Evolutionary conservation across 345 rosid genomes (phyloP).

Genomic region (Hypericum androsaemum): DNA sequence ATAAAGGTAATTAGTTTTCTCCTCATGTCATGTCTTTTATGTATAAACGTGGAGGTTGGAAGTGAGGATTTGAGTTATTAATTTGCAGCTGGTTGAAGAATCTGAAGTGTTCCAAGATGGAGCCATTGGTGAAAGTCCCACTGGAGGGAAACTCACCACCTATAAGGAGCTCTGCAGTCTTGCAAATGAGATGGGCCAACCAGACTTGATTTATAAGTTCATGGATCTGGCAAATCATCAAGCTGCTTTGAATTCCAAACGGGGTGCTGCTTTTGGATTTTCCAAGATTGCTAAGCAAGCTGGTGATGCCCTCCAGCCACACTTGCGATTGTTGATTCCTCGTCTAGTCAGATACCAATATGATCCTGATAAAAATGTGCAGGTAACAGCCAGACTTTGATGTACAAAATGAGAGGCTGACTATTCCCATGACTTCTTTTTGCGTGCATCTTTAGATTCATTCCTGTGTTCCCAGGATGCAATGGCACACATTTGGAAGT

Average conservation of each 20-base stretch:
- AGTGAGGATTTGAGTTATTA: conserved; percentile 10
- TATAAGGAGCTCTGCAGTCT: conserved; percentile 91
- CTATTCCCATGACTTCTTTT: no score
- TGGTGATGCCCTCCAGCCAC: conserved; percentile 94
- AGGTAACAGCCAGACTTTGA: conserved; percentile 36
- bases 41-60: conserved; percentile 4
- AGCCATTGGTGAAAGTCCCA: conserved; percentile 64
- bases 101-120: conserved; percentile 95
- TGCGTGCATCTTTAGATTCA: no score
- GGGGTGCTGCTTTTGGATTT: conserved; percentile 99
- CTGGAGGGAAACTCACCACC: conserved; percentile 89
- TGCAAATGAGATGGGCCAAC: conserved; percentile 99
- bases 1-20: conserved; percentile 52
- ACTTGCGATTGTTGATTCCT: conserved; percentile 66
- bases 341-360: conserved; percentile 88
- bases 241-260: conserved; percentile 73
- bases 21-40: conserved; percentile 13
- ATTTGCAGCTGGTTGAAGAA: conserved; percentile 69
- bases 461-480: conserved; percentile 47
- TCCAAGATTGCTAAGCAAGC: conserved; percentile 97
- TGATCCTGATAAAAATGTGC: conserved; percentile 96
- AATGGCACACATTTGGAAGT: conserved; percentile 94
- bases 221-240: conserved; percentile 98
- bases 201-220: conserved; percentile 86
- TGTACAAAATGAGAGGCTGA: no score